These are phyloP conservation scores for Babesia sp. DNA, from an alignment of 169 alveolate genomes.

Conservation along the genomic window DNA sequence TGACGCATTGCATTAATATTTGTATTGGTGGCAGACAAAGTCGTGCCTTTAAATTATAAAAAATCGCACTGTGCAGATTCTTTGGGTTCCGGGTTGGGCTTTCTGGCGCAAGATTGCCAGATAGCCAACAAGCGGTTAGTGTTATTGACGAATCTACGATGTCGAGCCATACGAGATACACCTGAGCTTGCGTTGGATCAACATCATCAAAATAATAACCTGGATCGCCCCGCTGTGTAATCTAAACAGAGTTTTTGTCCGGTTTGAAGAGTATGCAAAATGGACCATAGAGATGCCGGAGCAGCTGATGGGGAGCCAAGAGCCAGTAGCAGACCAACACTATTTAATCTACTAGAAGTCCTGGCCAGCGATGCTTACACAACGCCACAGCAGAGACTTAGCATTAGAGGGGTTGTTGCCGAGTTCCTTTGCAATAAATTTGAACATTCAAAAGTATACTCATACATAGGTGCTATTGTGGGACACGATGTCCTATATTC, in stretches of 20 bases:
- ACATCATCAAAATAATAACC: background rate
- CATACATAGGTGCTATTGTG: slow-evolving; percentile 85
- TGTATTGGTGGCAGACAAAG: background rate
- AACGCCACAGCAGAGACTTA: slow-evolving; percentile 88
- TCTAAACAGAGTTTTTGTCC: background rate
- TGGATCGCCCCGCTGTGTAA: background rate
- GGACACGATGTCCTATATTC: slow-evolving; percentile 85
- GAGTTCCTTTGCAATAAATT: slow-evolving; percentile 84
- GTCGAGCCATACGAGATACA: background rate
- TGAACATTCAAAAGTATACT: slow-evolving; percentile 84
- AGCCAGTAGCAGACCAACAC: slow-evolving; percentile 78
- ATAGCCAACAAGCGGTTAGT: background rate
- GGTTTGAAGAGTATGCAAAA: slow-evolving; percentile 9
- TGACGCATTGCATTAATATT: background rate
- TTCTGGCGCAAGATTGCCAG: background rate
- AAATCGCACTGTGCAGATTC: slow-evolving; percentile 8
- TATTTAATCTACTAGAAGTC: slow-evolving; percentile 82
- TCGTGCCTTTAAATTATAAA: background rate
- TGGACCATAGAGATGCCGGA: slow-evolving; percentile 39
- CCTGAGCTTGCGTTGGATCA: slow-evolving; percentile 1
- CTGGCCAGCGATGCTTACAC: slow-evolving; percentile 85
- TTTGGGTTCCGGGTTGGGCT: background rate
- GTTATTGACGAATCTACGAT: slow-evolving; percentile 20
- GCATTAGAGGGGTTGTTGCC: slow-evolving; percentile 85
- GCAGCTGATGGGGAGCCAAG: slow-evolving; percentile 14